Base-by-base conservation (phyloP, 805 yeast species). In the Lipomyces orientalis region DNA sequence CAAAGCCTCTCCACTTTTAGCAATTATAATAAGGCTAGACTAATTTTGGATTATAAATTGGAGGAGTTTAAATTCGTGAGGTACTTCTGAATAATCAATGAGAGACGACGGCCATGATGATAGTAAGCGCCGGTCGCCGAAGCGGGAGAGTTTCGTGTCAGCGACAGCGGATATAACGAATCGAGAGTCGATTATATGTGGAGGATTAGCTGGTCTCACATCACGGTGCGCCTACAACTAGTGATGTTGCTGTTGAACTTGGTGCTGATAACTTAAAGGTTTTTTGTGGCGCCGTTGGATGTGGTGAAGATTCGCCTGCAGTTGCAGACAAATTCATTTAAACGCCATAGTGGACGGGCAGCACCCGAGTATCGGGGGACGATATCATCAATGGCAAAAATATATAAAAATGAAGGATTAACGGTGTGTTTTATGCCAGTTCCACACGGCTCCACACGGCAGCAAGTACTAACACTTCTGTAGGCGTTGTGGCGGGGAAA, bases 401-500 rank as follows among this genome's bases (percentile, higher is more conserved):
- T 92, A 1, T 69, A 84, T 0, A 75, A 77, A 22, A 82, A 86
- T 43, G 98, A 94, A 77, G 97, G 97, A 0, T 54, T 88, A 0
- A 68, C 77, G 8, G 74, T 62, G 58, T 16, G 60, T 9, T 16
- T 22, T 43, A 19, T 43, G 25, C 8, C 19, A 12, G 22, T 7
- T 16, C 49, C 19, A 1, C 19, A n/a, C 8, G 16, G 33, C 10
- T 16, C 49, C 19, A 1, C 19, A n/a, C 8, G 16, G 33, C 10
- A 29, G 33, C 52, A 4, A 31, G 34, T 3, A 7, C 57, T 54
- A 43, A 43, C 49, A 4, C 7, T 3, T 6, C 10, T 43, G 49
- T 34, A 65, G 65, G 49, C 57, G 19, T 59, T 71, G 10, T 95
- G 98, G 98, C 93, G 93, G 76, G 99, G 99, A 0, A 95, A 95